Evolutionary conservation across 805 yeast species (phyloP), one percentile per base, ranked within the genome.

Genomic region (Myxozyma sirexii): DNA sequence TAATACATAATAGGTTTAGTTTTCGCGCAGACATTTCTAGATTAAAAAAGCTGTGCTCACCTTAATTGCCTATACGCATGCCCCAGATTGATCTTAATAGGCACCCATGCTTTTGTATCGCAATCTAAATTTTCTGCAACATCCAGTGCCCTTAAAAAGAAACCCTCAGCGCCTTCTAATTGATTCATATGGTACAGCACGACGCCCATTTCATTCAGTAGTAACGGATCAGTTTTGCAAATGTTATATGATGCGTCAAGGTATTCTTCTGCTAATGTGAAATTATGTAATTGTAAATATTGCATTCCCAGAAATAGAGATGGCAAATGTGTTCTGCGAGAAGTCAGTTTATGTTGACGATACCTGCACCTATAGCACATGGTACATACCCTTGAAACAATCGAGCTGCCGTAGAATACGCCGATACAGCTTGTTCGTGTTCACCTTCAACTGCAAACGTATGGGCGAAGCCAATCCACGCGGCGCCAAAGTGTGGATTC

Each of bases 401-500:
- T 62, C 97, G 78, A 0, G 97, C 90, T 0, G 97, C 97, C 12
- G 96, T 92, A 1, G 98, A 92, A 74, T 92, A 94, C 0, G 98
- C 98, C 57, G 97, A 87, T 23, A 94, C 87, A 1, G 98, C 98
- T 74, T 94, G 98, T 72, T 94, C 99, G 72, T 94, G 97, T 74
- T 94, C 99, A n/a, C 97, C 96, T 72, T 94, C 99, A 2, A 89
- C 86, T 0, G 97, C 97, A 81, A 92, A 94, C 0, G 98, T 92
- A 70, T 93, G 98, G 0, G 98, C 98, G 76, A 94, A 94, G 1
- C 97, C 99, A 35, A 94, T 85, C 99, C 99, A 94, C 1, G 98
- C 96, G 54, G 89, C 93, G 0, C 94, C 96, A 75, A 89, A 91
- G 66, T 86, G 88, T 2, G 99, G 96, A 68, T 90, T 87, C 61